Evolutionary conservation across 2,329 filamentous ascomycete species (phyloP).

Genomic region (Aphanocladium album): DNA sequence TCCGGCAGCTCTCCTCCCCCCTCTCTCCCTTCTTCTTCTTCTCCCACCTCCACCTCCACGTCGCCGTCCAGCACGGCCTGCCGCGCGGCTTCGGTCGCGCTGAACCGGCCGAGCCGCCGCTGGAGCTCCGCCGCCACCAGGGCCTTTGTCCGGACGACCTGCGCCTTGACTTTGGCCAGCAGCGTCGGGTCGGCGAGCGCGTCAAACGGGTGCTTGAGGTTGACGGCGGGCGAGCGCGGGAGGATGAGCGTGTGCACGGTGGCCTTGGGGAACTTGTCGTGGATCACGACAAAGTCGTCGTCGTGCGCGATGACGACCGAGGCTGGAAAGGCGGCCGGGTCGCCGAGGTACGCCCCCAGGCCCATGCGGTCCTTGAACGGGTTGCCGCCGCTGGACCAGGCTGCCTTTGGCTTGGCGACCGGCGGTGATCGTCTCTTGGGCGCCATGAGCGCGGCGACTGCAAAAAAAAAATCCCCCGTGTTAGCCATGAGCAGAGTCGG

Average conservation of each 20-base stretch:
- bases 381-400: conserved; percentile 18
- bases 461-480: not conserved
- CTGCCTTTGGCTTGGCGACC: conserved; percentile 15
- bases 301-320: conserved; percentile 62
- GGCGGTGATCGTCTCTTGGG: conserved; percentile 29
- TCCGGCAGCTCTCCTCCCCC: conserved; percentile 49
- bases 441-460: conserved; percentile 34
- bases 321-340: conserved; percentile 57
- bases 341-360: conserved; percentile 60
- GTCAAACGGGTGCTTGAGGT: conserved; percentile 66
- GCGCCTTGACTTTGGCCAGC: conserved; percentile 55
- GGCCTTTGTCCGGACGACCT: conserved; percentile 55
- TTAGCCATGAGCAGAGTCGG: not conserved
- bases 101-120: conserved; percentile 60
- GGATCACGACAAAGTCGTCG: conserved; percentile 67
- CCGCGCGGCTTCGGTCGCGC: conserved; percentile 57
- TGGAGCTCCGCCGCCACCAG: conserved; percentile 73
- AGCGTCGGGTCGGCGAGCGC: conserved; percentile 69
- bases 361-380: conserved; percentile 51
- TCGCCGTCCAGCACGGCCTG: conserved; percentile 62
- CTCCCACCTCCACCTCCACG: too few species aligned
- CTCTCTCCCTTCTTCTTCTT: too few species aligned
- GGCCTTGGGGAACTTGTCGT: conserved; percentile 82
- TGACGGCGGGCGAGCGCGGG: conserved; percentile 60
- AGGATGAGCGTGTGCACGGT: conserved; percentile 84